Evolutionary conservation across 805 yeast species (phyloP).

Genomic region (Yamadazyma phyllophila): DNA sequence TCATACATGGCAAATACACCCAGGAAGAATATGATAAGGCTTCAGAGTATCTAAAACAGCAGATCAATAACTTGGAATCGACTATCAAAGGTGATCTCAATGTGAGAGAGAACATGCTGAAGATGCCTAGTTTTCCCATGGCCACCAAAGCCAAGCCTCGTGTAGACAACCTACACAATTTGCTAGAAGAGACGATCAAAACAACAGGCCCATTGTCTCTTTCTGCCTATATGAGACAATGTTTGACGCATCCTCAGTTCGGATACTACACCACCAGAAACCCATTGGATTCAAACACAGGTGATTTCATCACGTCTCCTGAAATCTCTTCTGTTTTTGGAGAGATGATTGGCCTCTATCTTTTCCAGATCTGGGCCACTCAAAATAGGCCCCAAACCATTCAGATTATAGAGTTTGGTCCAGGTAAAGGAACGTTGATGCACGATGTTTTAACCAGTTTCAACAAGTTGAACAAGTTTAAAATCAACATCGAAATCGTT

Average conservation of each 20-base stretch:
- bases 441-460: conserved; percentile 55
- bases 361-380: conserved; percentile 52
- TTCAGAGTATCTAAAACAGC: conserved; percentile 28
- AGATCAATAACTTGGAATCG: conserved; percentile 29
- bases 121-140: conserved; percentile 37
- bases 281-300: conserved; percentile 59
- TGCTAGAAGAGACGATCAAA: conserved; percentile 50
- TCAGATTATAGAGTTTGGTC: conserved; percentile 74
- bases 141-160: conserved; percentile 15
- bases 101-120: conserved; percentile 35
- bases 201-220: conserved; percentile 77
- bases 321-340: conserved; percentile 88
- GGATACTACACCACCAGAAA: conserved; percentile 80
- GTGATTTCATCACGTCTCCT: conserved; percentile 84
- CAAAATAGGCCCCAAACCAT: conserved; percentile 53
- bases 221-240: conserved; percentile 75
- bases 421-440: conserved; percentile 81
- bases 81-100: conserved; percentile 38
- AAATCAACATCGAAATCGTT: conserved; percentile 41
- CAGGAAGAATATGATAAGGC: conserved; percentile 41
- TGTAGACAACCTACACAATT: conserved; percentile 28
- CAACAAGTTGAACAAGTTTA: conserved; percentile 32
- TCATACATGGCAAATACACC: conserved; percentile 35
- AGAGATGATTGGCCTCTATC: conserved; percentile 79
- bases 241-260: conserved; percentile 70